Percentiles rank a stretch among this genome's conserved stretches.
Conservation (phyloP, 177 flowering plant genomes). For the Vitis hybrid region DNA sequence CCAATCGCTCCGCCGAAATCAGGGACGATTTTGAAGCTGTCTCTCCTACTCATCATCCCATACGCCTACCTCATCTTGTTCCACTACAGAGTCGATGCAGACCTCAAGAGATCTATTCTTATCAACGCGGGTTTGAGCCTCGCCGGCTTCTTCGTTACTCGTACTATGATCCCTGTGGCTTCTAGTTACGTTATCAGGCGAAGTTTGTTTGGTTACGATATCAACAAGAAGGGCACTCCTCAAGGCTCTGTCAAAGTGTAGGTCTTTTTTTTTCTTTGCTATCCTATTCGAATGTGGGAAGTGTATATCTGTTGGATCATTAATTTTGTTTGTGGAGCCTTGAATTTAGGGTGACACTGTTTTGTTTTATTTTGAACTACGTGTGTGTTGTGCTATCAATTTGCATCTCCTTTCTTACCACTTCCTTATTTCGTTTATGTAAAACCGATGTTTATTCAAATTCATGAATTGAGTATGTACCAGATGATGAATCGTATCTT, state of each 20-base stretch:
- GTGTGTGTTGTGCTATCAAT: not conserved
- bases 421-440: too few relatives aligned
- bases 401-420: not conserved
- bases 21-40: conserved; percentile 31
- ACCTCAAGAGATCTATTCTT: conserved; percentile 64
- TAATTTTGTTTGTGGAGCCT: not conserved
- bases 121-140: conserved; percentile 63
- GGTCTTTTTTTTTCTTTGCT: conserved; percentile 21
- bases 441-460: too few relatives aligned
- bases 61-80: conserved; percentile 59
- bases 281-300: not conserved
- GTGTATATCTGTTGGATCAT: not conserved
- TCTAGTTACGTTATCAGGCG: conserved; percentile 65
- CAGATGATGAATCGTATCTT: too few relatives aligned
- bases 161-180: conserved; percentile 76
- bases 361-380: not conserved
- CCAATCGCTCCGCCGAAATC: conserved; percentile 54
- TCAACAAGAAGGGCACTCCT: conserved; percentile 89
- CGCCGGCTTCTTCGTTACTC: conserved; percentile 62
- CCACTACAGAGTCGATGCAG: conserved; percentile 62
- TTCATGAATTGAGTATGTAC: too few relatives aligned
- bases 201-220: conserved; percentile 78
- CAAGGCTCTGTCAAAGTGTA: conserved; percentile 85
- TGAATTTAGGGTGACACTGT: too few relatives aligned
- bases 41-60: conserved; percentile 39